A percentile compares a stretch with the other conserved stretches of the same genome.
Evolutionary conservation across 2,329 filamentous ascomycete species (phyloP).

Genomic region (Xylaria sp.): DNA sequence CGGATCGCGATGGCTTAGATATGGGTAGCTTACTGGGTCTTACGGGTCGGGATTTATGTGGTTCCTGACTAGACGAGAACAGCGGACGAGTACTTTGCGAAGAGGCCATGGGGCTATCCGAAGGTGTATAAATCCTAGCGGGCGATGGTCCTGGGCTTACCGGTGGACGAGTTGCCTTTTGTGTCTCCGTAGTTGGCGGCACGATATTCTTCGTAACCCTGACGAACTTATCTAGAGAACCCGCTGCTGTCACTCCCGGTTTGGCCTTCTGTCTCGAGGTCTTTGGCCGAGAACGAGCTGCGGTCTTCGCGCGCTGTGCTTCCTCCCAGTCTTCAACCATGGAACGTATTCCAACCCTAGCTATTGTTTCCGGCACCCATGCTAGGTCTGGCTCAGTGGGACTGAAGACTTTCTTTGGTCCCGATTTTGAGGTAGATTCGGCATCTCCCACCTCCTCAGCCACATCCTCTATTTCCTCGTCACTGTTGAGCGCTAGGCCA

Average conservation of each 20-base stretch:
- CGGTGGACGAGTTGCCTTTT: constrained; percentile 16
- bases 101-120: constrained; percentile 19
- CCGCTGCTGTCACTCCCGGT: constrained; percentile 41
- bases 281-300: constrained; percentile 43
- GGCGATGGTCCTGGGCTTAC: constrained; percentile 15
- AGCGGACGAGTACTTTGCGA: constrained; percentile 35
- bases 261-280: constrained; percentile 41
- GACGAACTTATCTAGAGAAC: constrained; percentile 56
- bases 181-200: constrained; percentile 16
- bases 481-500: constrained; percentile 71
- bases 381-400: constrained; percentile 72
- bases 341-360: constrained; percentile 72
- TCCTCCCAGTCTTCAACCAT: constrained; percentile 73
- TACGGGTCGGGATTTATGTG: constrained; percentile 36
- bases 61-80: constrained; percentile 24
- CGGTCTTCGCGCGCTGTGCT: constrained; percentile 49
- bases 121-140: constrained; percentile 15
- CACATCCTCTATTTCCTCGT: constrained; percentile 69
- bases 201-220: constrained; percentile 53
- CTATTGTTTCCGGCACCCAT: constrained; percentile 76
- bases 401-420: constrained; percentile 65
- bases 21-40: constrained; percentile 50
- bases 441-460: constrained; percentile 43
- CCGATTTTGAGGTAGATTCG: constrained; percentile 43
- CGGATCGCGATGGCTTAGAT: constrained; percentile 39